Conservation (phyloP, 257 asterid species). For the Fraxinus anomala region DNA sequence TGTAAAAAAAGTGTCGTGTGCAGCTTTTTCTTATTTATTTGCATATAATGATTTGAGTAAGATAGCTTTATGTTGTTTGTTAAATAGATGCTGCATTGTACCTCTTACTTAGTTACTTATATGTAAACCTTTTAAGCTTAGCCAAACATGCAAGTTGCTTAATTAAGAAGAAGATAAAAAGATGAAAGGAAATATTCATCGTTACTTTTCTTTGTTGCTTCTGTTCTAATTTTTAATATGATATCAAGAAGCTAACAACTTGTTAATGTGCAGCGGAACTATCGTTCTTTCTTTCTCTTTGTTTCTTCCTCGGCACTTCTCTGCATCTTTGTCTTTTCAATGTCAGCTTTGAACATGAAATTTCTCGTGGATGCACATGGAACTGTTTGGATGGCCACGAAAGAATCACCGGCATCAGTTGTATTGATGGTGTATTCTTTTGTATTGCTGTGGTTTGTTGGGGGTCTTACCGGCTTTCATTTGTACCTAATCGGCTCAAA, state of each 20-base stretch:
- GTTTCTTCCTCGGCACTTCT: conserved; percentile 62
- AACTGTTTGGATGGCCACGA: conserved; percentile 49
- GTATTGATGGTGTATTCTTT: conserved; percentile 60
- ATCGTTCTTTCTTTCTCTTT: conserved; percentile 67
- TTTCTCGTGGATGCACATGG: conserved; percentile 41
- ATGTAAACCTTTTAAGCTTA: background rate
- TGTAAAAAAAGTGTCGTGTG: background rate
- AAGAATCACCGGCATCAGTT: conserved; percentile 58
- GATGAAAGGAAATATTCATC: background rate
- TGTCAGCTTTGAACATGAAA: conserved; percentile 51
- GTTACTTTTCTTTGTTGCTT: background rate
- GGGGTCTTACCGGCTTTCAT: conserved; percentile 84
- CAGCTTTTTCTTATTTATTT: background rate
- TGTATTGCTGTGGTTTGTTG: conserved; percentile 73
- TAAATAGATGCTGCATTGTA: background rate
- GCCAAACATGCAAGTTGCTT: background rate
- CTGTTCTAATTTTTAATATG: background rate
- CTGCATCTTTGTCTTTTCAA: conserved; percentile 54
- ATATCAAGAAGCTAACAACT: background rate
- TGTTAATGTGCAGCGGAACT: conserved; percentile 60
- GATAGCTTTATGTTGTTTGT: background rate
- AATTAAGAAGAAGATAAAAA: background rate
- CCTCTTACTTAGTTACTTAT: background rate
- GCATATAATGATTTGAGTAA: background rate
- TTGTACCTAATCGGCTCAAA: conserved; percentile 60